Base-by-base conservation (phyloP, 805 yeast species). In the Candida stauntonica region DNA sequence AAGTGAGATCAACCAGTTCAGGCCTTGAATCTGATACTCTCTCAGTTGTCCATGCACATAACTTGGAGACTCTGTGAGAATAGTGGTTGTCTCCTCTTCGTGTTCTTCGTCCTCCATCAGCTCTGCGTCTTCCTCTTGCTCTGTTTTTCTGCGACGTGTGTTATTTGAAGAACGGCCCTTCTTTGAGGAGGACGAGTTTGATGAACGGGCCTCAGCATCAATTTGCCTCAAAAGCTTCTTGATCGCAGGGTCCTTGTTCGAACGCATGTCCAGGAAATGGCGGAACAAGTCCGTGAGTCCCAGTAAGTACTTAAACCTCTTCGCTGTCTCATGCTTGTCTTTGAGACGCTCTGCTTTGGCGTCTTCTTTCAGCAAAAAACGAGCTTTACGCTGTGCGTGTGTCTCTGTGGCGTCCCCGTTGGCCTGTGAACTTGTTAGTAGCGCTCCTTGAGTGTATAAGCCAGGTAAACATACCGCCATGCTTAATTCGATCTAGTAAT, bases 71-170 rank as follows among this genome's bases (percentile, higher is more conserved):
- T 86, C 95, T 0, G 95, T 82, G 36, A 91, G 68, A n/a, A 84
- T 81, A 0, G 87, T 80, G 4, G 86, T 79, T 4, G 81, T 68
- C 26, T 72, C 76, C 24, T 67, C 72, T 46, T 74, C 85, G 34
- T 68, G 76, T 46, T 76, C 86, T 60, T 87, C 96, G 41, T 84
- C 96, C 40, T 79, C 77, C 54, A 91, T 71, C 41, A 91, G 70
- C 60, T 91, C 97, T 3, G 87, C 94, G 60, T 91, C 98, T 62
- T 91, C 99, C 60, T 91, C 97, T 61, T 86, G 83, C 62, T 93
- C 98, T 0, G 96, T 79, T 55, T 89, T 93, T 47, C 97, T 73
- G 38, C 85, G 78, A 34, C 93, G 79, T 19, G 66, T 50, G 46
- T 42, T 39, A 36, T 39, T 47, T 42, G 40, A 15, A 5, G 26